phyloP scores from a whole-genome alignment of 176 grass and related monocot species.

The Pontederia crassipes region DNA sequence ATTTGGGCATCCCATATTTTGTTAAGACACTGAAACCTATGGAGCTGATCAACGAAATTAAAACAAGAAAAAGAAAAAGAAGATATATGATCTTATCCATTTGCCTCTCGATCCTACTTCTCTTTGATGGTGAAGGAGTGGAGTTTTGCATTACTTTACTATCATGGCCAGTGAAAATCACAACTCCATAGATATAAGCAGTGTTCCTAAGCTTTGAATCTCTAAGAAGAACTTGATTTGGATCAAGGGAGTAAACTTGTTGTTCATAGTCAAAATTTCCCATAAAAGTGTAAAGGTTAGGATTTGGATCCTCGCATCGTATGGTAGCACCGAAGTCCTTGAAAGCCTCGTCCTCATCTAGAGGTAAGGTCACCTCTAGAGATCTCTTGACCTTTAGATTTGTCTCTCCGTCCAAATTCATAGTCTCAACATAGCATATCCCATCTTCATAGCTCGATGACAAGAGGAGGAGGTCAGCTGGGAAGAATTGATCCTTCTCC shows the following conservation, averaged over 20 bases:
- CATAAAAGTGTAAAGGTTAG: slow-evolving; percentile 73
- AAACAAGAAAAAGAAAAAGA: slow-evolving; percentile 73
- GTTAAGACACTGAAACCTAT: slow-evolving; percentile 76
- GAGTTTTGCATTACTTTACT: slow-evolving; percentile 99
- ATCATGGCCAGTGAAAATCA: slow-evolving; percentile 90
- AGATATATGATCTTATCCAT: slow-evolving; percentile 98
- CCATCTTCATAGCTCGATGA: slow-evolving; percentile 94
- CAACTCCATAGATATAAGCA: slow-evolving; percentile 81
- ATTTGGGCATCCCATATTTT: slow-evolving; percentile 56
- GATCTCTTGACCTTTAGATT: slow-evolving; percentile 99
- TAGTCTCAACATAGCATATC: slow-evolving; percentile 97
- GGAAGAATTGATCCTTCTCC: slow-evolving; percentile 95
- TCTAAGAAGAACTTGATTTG: slow-evolving; percentile 78
- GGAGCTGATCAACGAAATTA: slow-evolving; percentile 91
- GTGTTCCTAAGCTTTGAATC: slow-evolving; percentile 99
- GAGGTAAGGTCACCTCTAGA: slow-evolving; percentile 56
- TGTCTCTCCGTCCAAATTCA: slow-evolving; percentile 96
- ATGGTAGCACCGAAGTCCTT: slow-evolving; percentile 65
- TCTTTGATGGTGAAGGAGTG: slow-evolving; percentile 80
- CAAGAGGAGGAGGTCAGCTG: slow-evolving; percentile 67
- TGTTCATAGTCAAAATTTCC: slow-evolving; percentile 94
- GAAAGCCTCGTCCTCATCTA: slow-evolving; percentile 72
- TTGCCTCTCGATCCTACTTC: slow-evolving; percentile 85
- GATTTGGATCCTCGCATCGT: slow-evolving; percentile 88
- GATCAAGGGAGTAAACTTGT: slow-evolving; percentile 76